Evolutionary conservation across 768 basidiomycete genomes (phyloP).

Genomic region (Ramaria sp.): DNA sequence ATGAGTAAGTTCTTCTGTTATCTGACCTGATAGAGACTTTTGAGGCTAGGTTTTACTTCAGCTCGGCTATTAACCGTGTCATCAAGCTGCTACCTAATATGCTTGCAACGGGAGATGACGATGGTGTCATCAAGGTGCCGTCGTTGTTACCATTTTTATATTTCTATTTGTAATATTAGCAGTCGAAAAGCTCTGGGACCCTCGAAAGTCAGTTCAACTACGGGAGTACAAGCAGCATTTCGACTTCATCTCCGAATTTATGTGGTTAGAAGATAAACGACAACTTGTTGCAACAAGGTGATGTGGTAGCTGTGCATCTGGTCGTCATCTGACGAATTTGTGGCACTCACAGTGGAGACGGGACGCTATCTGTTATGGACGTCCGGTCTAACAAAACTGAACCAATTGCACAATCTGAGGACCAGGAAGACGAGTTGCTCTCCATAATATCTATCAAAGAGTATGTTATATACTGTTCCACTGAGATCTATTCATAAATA

Average conservation of each 20-base stretch:
- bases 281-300: slow-evolving; percentile 86
- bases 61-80: slow-evolving; percentile 80
- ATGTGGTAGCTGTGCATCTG: slow-evolving; percentile 11
- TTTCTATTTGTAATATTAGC: background rate
- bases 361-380: slow-evolving; percentile 87
- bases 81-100: slow-evolving; percentile 59
- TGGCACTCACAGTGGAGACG: slow-evolving; percentile 62
- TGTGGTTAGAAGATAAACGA: slow-evolving; percentile 72
- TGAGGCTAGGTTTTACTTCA: slow-evolving; percentile 20
- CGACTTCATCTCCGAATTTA: slow-evolving; percentile 90
- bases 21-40: slow-evolving; percentile 18
- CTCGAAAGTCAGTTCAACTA: slow-evolving; percentile 51
- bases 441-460: slow-evolving; percentile 79
- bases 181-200: slow-evolving; percentile 76
- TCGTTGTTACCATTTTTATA: background rate
- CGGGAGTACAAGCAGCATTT: slow-evolving; percentile 77
- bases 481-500: background rate
- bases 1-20: slow-evolving; percentile 45
- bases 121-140: slow-evolving; percentile 80
- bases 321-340: background rate
- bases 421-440: slow-evolving; percentile 91
- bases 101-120: slow-evolving; percentile 84
- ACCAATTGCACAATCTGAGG: slow-evolving; percentile 80
- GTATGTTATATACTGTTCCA: slow-evolving; percentile 26
- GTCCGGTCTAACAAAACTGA: slow-evolving; percentile 71